phyloP scores from a whole-genome alignment of 345 rosid genomes.

The Populus davidiana region DNA sequence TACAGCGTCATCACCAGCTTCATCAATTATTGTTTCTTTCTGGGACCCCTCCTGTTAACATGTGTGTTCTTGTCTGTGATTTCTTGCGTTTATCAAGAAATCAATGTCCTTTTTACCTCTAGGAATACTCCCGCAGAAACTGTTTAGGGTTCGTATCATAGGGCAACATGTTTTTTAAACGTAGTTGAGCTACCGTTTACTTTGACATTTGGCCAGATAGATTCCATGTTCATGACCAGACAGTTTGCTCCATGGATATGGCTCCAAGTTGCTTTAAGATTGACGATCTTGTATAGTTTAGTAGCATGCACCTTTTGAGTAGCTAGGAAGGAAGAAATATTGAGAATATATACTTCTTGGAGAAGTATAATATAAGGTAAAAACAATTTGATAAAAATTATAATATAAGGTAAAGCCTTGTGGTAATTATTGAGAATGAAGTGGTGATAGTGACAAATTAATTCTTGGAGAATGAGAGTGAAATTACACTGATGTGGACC shows the following conservation, averaged over 20 bases:
- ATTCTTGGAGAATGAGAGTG: not conserved
- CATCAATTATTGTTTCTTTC: not conserved
- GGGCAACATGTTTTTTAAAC: not conserved
- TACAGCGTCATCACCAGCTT: not conserved
- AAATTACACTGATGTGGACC: not conserved
- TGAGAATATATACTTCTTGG: no score
- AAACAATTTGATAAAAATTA: no score
- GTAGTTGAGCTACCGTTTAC: not conserved
- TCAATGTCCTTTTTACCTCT: no score
- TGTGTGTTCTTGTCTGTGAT: no score
- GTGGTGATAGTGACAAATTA: not conserved
- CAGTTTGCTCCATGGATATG: not conserved
- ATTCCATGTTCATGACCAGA: not conserved
- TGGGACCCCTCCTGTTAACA: not conserved
- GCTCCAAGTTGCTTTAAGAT: not conserved
- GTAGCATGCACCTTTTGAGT: not conserved
- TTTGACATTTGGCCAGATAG: not conserved
- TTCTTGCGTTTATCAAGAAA: no score
- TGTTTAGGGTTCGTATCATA: no score
- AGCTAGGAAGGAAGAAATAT: not conserved
- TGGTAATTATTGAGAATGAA: not conserved
- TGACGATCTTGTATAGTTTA: no score
- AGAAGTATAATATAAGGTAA: no score
- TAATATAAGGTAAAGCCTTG: no score
- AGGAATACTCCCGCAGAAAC: no score